Conservation (phyloP, 805 yeast species). For the Cyberlindnera xylosilytica region DNA sequence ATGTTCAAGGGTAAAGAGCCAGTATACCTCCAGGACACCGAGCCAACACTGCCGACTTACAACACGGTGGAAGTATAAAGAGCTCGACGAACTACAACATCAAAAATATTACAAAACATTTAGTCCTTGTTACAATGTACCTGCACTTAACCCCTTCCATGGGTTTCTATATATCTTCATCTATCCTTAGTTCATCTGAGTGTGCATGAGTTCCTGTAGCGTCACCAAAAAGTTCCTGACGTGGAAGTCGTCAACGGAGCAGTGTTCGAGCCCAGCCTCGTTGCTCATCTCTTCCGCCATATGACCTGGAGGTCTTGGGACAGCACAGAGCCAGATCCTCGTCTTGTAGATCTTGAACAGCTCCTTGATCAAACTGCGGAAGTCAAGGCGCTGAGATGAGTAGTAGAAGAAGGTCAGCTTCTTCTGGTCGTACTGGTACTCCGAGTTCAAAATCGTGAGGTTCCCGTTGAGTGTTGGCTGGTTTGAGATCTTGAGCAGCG, state of each 20-base stretch:
- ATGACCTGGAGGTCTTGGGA: conserved; percentile 9
- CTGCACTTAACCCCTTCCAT: too few species aligned
- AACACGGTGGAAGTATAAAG: conserved; percentile 3
- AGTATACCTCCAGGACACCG: conserved; percentile 14
- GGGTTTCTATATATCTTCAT: too few species aligned
- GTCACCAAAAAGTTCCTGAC: conserved; percentile 21
- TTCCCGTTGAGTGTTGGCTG: conserved; percentile 30
- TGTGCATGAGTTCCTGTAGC: conserved; percentile 8
- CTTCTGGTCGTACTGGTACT: conserved; percentile 78
- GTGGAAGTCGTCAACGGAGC: conserved; percentile 26
- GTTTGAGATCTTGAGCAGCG: conserved; percentile 45
- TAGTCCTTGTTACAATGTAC: too few species aligned
- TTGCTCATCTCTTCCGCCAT: conserved; percentile 8
- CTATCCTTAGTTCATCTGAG: not conserved
- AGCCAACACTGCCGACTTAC: conserved; percentile 15
- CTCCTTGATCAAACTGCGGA: conserved; percentile 69
- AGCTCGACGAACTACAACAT: too few species aligned
- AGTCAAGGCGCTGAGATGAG: conserved; percentile 65
- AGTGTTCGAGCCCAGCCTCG: conserved; percentile 15
- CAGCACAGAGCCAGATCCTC: conserved; percentile 79
- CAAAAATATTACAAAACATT: too few species aligned
- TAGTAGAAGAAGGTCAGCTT: conserved; percentile 71
- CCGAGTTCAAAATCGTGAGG: conserved; percentile 57
- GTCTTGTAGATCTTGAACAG: conserved; percentile 74
- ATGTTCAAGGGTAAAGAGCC: conserved; percentile 22